Percentiles rank a stretch among this genome's conserved stretches.
Evolutionary conservation across 164 flowering plant species (phyloP).

Genomic region (Magnolia changhungtana): DNA sequence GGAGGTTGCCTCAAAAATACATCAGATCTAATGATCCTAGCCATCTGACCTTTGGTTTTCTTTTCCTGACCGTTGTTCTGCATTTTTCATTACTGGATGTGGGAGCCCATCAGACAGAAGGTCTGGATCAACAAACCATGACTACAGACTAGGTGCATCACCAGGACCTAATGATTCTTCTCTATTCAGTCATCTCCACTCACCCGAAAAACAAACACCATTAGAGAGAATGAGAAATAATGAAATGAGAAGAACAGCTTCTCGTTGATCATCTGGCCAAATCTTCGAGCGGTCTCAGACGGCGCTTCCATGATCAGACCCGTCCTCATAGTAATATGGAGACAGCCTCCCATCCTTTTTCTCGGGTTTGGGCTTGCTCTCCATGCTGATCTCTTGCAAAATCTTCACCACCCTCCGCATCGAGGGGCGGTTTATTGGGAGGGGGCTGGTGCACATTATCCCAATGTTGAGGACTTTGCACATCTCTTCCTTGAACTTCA

Average conservation of each 20-base stretch:
- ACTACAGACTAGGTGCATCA: background rate
- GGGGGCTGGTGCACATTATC: conserved; percentile 80
- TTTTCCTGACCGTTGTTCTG: background rate
- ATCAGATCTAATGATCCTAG: background rate
- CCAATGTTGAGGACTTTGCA: conserved; percentile 76
- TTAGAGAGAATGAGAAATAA: background rate
- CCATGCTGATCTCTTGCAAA: conserved; percentile 58
- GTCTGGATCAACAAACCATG: background rate
- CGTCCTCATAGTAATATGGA: conserved; percentile 79
- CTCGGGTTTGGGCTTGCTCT: conserved; percentile 26
- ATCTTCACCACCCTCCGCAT: conserved; percentile 86
- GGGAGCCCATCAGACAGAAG: background rate
- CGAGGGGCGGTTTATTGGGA: conserved; percentile 91
- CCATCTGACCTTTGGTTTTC: background rate
- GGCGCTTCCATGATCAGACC: conserved; percentile 72
- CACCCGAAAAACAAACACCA: conserved; percentile 1
- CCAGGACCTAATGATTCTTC: background rate
- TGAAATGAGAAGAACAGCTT: background rate
- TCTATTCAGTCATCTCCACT: background rate
- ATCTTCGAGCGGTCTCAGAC: conserved; percentile 33
- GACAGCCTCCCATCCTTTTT: conserved; percentile 74
- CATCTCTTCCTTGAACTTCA: conserved; percentile 76
- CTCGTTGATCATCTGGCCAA: background rate
- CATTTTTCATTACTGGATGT: background rate
- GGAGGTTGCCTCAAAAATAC: background rate